Percentiles rank a stretch among this genome's conserved stretches.
phyloP scores from a whole-genome alignment of 2,329 filamentous ascomycete genomes.

The Rhynchosporium graminicola region DNA sequence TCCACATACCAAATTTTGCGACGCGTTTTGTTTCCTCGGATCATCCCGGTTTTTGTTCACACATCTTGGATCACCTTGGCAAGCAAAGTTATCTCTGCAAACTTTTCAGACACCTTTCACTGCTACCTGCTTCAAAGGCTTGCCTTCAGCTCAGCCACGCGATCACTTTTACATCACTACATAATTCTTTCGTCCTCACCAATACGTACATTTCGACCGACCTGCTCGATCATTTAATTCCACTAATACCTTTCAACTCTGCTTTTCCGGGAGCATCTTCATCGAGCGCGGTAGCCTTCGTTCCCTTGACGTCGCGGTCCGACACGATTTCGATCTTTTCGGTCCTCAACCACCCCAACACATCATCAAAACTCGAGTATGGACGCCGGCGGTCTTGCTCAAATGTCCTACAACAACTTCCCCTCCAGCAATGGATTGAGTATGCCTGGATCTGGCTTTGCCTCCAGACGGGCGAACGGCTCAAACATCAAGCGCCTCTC shows the following conservation, averaged over 20 bases:
- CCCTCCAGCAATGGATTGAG: constrained; percentile 70
- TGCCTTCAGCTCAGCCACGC: constrained; percentile 32
- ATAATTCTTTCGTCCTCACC: constrained; percentile 34
- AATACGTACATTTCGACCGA: constrained; percentile 35
- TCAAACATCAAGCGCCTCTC: constrained; percentile 88
- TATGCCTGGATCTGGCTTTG: constrained; percentile 77
- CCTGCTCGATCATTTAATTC: constrained; percentile 37
- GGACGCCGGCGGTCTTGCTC: constrained; percentile 99
- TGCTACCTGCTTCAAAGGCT: constrained; percentile 37
- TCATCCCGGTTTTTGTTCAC: constrained; percentile 30
- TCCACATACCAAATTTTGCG: constrained; percentile 1
- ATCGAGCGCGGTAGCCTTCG: constrained; percentile 31
- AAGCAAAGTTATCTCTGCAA: constrained; percentile 34
- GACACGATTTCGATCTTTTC: constrained; percentile 17
- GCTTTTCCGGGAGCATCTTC: constrained; percentile 24
- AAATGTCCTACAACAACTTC: constrained; percentile 92
- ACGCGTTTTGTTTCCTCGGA: constrained; percentile 34
- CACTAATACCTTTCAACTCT: constrained; percentile 35
- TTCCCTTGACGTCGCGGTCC: constrained; percentile 34
- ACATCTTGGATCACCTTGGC: constrained; percentile 32
- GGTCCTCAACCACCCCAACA: constrained; percentile 28
- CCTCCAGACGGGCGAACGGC: constrained; percentile 76
- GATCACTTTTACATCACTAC: constrained; percentile 33
- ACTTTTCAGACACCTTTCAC: constrained; percentile 28
- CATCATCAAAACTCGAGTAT: constrained; percentile 48